Base-by-base conservation (phyloP, 108 stramenopile species). In the Conticribra weissflogii region DNA sequence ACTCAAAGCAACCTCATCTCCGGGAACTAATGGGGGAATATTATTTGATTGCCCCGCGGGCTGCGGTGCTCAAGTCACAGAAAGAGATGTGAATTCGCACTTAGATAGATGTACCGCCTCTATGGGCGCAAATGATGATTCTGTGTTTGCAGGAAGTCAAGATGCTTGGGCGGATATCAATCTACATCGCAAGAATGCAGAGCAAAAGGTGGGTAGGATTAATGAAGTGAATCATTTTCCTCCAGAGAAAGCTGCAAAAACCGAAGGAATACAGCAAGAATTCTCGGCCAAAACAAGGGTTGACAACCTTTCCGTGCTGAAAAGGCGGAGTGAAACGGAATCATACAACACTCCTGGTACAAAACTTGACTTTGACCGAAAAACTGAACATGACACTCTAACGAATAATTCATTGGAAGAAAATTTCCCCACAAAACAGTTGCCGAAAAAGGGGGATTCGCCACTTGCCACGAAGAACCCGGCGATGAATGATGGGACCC, bases 41-140 rank as follows among this genome's bases (percentile, higher is more conserved):
- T 57, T 54, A 45, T 55, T 72, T 54, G 23, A 61, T 36, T 72
- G 71, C 21, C 71, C 71, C 9, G 61, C 63, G 31, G 71, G 71
- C 27, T 72, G 71, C 22, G 71, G 71, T 14, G 51, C 46, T 23
- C 62, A 61, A 15, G 61, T 72, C 0, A 45, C 71, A 24, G 63
- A 34, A 34, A 22, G 3, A n/a, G 47, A 64, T 57, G 55, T 72
- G 21, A 72, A 72, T 45, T 45, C 12, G 19, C 71, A 72, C 34
- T 57, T 72, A 28, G 71, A 72, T 52, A 31, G 45, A 28, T 57
- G 32, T 12, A 52, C 50, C 23, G 21, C 50, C 23, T 27, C 32
- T 9, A 18, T 65, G 63, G 21, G n/a, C 16, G 44, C 14, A n/a
- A 4, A 4, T 8, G 19, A 51, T 22, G 3, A 12, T 47, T 52